These are phyloP conservation scores for Colletotrichum magnum DNA, from an alignment of 2,329 filamentous ascomycete species.

Conservation along the genomic window DNA sequence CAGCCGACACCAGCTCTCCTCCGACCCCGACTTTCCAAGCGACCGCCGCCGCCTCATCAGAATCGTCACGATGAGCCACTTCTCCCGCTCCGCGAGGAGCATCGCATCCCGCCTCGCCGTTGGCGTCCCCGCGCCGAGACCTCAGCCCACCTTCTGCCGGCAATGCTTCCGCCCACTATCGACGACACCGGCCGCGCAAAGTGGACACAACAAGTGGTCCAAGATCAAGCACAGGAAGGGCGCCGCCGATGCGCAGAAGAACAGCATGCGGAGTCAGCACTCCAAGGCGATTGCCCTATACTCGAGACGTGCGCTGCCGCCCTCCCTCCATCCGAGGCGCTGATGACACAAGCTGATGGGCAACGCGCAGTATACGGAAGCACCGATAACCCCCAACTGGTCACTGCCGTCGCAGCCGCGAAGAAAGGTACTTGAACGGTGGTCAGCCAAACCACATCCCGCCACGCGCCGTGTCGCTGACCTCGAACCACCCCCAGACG, in stretches of 20 bases:
- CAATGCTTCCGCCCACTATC: slow-evolving; percentile 65
- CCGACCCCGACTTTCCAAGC: not conserved
- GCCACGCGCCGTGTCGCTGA: slow-evolving; percentile 37
- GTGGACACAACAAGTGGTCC: slow-evolving; percentile 94
- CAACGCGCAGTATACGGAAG: slow-evolving; percentile 76
- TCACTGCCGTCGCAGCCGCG: slow-evolving; percentile 78
- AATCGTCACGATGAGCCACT: slow-evolving; percentile 23
- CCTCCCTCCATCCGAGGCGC: not conserved
- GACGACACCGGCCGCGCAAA: slow-evolving; percentile 60
- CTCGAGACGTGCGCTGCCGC: slow-evolving; percentile 74
- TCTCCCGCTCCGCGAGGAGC: slow-evolving; percentile 19
- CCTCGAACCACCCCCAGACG: slow-evolving; percentile 59
- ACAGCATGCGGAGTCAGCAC: slow-evolving; percentile 76
- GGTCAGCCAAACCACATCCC: slow-evolving; percentile 23
- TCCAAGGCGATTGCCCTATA: slow-evolving; percentile 81
- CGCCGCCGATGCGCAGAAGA: slow-evolving; percentile 85
- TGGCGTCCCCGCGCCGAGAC: not conserved
- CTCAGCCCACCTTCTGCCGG: slow-evolving; percentile 54
- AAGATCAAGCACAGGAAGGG: slow-evolving; percentile 97
- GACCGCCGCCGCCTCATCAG: not conserved
- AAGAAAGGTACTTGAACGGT: slow-evolving; percentile 75
- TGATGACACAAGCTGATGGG: slow-evolving; percentile 23
- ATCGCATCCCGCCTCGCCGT: slow-evolving; percentile 20
- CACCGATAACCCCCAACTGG: slow-evolving; percentile 81
- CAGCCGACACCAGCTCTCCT: not conserved